Conservation (phyloP, 208 protist species). For the Ichthyophonus hoferi region DNA sequence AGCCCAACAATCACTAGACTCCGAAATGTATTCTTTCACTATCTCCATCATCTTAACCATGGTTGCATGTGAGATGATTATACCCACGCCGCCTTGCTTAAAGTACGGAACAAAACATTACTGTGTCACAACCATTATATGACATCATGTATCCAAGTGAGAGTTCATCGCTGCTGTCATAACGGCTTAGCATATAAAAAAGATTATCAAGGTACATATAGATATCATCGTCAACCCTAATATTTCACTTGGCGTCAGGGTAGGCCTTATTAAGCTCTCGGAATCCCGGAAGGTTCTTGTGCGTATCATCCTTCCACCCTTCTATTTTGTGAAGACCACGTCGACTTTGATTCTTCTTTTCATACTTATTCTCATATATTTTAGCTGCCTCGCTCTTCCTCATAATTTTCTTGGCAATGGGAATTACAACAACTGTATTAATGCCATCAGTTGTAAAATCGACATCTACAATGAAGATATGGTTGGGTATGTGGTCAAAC, state of each 20-base stretch:
- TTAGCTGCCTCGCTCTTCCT: not conserved
- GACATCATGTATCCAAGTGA: not conserved
- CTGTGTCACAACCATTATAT: not conserved
- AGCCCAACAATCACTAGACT: not conserved
- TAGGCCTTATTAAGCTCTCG: not conserved
- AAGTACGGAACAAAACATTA: not conserved
- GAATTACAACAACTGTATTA: not conserved
- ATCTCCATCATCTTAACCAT: not conserved
- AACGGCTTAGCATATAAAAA: not conserved
- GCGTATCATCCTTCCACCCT: not conserved
- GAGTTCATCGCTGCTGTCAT: not conserved
- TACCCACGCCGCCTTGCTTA: not conserved
- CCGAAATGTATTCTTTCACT: not conserved
- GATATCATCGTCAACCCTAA: not conserved
- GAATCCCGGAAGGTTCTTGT: not conserved
- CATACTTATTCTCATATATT: too few relatives aligned
- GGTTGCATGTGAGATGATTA: not conserved
- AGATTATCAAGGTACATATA: not conserved
- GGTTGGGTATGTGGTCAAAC: not conserved
- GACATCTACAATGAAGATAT: not conserved
- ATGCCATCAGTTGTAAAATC: not conserved
- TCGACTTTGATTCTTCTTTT: too few relatives aligned
- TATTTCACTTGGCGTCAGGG: not conserved
- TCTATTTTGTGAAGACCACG: not conserved
- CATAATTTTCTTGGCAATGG: not conserved